A percentile compares a stretch with the other conserved stretches of the same genome.
These are phyloP conservation scores for Lodderomyces oxycetoniae DNA, from an alignment of 1,139 yeast genomes.

Conservation along the genomic window DNA sequence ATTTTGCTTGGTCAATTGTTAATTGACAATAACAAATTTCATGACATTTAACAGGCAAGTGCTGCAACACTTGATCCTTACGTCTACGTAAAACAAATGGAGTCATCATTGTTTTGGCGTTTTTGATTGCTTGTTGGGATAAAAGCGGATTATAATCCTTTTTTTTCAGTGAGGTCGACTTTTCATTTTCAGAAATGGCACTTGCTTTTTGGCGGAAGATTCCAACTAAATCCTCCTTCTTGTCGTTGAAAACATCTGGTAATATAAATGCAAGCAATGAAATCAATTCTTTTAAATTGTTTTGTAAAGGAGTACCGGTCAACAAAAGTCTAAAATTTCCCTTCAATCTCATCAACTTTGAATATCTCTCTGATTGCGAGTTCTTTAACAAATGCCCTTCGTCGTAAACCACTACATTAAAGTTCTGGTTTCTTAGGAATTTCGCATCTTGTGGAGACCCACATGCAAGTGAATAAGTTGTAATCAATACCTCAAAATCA, in stretches of 20 bases:
- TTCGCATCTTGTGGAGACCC: constrained; percentile 80
- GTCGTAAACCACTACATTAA: constrained; percentile 88
- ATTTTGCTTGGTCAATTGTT: constrained; percentile 49
- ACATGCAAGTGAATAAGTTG: constrained; percentile 88
- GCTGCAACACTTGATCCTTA: constrained; percentile 85
- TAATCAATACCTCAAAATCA: constrained; percentile 87
- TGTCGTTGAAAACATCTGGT: constrained; percentile 76
- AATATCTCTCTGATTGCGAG: constrained; percentile 81
- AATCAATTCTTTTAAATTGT: constrained; percentile 83
- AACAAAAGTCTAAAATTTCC: constrained; percentile 79
- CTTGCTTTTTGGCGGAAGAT: constrained; percentile 68
- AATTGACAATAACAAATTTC: constrained; percentile 61
- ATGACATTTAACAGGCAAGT: constrained; percentile 75
- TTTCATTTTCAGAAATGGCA: constrained; percentile 40
- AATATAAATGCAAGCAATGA: constrained; percentile 86
- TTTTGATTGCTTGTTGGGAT: constrained; percentile 84
- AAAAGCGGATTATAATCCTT: constrained; percentile 69
- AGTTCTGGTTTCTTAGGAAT: constrained; percentile 67
- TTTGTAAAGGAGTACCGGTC: constrained; percentile 97
- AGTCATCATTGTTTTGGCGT: constrained; percentile 97
- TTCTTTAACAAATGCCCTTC: constrained; percentile 97
- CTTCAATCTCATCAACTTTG: constrained; percentile 73
- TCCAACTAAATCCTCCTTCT: constrained; percentile 75
- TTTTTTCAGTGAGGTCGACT: constrained; percentile 20
- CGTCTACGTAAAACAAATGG: constrained; percentile 92